Conservation (phyloP, 1,139 yeast genomes). For the Arxiozyma telluris region DNA sequence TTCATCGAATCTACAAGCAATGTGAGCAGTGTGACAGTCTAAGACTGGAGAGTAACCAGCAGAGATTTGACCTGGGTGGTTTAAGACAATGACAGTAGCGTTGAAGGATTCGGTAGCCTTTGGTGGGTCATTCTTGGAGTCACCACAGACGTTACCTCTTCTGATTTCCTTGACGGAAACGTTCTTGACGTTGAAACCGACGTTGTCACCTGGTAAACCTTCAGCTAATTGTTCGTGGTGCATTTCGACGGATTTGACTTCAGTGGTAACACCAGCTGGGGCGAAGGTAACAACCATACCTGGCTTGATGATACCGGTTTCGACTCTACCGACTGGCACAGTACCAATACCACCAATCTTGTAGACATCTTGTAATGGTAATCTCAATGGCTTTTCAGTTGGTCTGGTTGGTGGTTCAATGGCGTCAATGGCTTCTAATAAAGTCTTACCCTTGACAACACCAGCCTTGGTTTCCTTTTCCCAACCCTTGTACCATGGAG, state of each 20-base stretch:
- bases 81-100: slow-evolving; percentile 83
- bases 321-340: slow-evolving; percentile 92
- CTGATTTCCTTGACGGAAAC: slow-evolving; percentile 89
- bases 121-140: slow-evolving; percentile 93
- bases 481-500: slow-evolving; percentile 93
- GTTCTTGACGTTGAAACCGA: slow-evolving; percentile 91
- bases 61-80: slow-evolving; percentile 92
- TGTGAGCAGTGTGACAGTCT: slow-evolving; percentile 84
- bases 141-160: slow-evolving; percentile 95
- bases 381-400: slow-evolving; percentile 84
- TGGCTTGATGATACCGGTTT: slow-evolving; percentile 86
- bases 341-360: slow-evolving; percentile 88
- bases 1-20: slow-evolving; percentile 83
- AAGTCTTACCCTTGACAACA: slow-evolving; percentile 73
- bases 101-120: slow-evolving; percentile 73
- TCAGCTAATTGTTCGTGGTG: slow-evolving; percentile 81
- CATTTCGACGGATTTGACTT: slow-evolving; percentile 90
- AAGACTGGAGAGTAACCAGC: slow-evolving; percentile 91
- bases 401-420: slow-evolving; percentile 82
- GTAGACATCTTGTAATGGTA: slow-evolving; percentile 87
- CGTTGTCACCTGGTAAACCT: slow-evolving; percentile 93
- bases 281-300: slow-evolving; percentile 88
- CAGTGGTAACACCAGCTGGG: slow-evolving; percentile 89
- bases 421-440: slow-evolving; percentile 80
- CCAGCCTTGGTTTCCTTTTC: slow-evolving; percentile 77